Evolutionary conservation across 441 rosid genomes (phyloP), one percentile per base, ranked within the genome.

Genomic region (Kokia cookei): DNA sequence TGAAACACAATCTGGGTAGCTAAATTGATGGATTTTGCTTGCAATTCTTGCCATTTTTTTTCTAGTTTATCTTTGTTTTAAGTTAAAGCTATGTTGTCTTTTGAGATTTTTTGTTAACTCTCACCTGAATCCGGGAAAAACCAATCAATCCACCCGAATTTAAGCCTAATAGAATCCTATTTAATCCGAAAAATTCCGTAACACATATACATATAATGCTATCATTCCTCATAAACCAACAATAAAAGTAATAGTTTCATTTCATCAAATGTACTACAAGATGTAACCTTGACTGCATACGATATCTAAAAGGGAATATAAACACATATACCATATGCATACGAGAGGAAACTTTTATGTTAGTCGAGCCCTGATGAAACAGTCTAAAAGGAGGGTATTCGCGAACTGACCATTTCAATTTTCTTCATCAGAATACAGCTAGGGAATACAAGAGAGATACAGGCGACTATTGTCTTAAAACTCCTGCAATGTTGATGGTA

Each of bases 401-500:
- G 17, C 32, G 45, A 7, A 53, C 43, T 26, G 3, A 60, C 43
- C 45, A 29, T 51, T 14, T 66, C 35, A 13, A 50, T 51, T 42
- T 47, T 74, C 12, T 68, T 61, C 13, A 64, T 32, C 54, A 48
- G 24, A 24, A 43, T 19, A 5, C 22, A 9, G n/a, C 62, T 37
- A 8, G 7, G 22, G 24, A 29, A 32, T 14, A 15, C 15, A 24
- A 22, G 78, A 65, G 54, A n/a, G 15, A 71, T 55, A 43, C 19
- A 14, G 9, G 29, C 50, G 27, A 15, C 72, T 53, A 69, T 15
- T 73, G 60, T 65, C 78, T 77, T 70, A 42, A 73, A 26, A 80
- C 77, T 48, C 74, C 81, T 78, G 80, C 81, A 72, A 76, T 53
- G 60, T 69, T 76, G 11, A 43, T n/a, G 50, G 42, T 9, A 22